Evolutionary conservation across 2,329 filamentous ascomycete genomes (phyloP).

Genomic region (Monilinia fructicola): DNA sequence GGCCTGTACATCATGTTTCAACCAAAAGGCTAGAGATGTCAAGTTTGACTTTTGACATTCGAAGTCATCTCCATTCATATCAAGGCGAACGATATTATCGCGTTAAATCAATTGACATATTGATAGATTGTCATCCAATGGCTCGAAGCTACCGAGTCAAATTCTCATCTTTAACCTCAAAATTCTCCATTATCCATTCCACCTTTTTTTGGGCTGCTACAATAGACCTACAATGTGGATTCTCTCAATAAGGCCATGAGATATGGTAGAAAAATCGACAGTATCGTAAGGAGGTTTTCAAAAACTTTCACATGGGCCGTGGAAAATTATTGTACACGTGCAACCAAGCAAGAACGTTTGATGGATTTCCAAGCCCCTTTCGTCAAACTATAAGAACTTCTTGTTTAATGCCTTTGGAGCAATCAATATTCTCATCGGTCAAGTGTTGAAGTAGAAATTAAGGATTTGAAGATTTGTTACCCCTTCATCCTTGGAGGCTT

Average conservation of each 20-base stretch:
- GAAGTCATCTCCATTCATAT: background rate
- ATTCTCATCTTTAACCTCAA: background rate
- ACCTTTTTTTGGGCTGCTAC: background rate
- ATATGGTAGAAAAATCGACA: background rate
- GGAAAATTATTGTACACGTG: no score
- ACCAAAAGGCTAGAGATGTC: background rate
- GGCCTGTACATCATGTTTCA: background rate
- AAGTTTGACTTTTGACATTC: background rate
- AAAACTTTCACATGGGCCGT: background rate
- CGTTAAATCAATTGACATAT: no score
- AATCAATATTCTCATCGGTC: background rate
- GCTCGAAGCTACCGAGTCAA: background rate
- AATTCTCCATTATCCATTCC: background rate
- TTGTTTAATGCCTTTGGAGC: background rate
- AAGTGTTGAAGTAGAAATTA: background rate
- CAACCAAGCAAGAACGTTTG: background rate
- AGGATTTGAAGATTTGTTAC: background rate
- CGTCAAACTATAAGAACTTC: background rate
- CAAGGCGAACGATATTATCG: background rate
- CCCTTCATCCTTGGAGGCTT: background rate
- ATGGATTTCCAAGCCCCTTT: background rate
- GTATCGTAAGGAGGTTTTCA: background rate
- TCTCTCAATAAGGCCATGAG: background rate
- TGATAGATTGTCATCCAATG: background rate
- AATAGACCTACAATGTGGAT: background rate